Evolutionary conservation across 2,329 filamentous ascomycete genomes (phyloP), one percentile per base, ranked within the genome.

Genomic region (Rutstroemia sp.): DNA sequence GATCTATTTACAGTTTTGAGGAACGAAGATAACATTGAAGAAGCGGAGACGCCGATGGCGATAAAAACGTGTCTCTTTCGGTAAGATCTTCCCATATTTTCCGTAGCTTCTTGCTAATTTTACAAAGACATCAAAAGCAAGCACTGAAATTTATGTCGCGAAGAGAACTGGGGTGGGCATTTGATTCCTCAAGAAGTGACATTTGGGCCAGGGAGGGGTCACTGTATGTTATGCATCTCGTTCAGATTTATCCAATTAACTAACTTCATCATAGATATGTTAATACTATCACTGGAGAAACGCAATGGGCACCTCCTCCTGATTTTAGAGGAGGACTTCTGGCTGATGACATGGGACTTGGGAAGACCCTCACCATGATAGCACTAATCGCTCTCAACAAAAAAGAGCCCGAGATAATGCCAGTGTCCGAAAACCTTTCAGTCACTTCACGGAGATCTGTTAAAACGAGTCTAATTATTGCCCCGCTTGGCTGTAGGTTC

Each of bases 331-430:
- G 91, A 19, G 91, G 90, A 30, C 91, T 96, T 49, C 77, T 95
- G 8, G 90, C 90, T 2, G 91, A 96, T 69, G 91, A 95, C 65
- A 96, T 96, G 91, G 91, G 91, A 21, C 58, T 96, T 5, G 91
- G 91, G 21, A 95, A 95, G 74, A 96, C 91, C 0, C 86, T 34
- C 94, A 92, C 67, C 89, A 95, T 66, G 87, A 87, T 0, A 68
- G 73, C 62, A 73, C 77, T 63, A 76, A 81, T 59, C 4, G 81
- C 39, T 42, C 30, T 34, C 30, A 34, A 34, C 9, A 8, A 34
- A 34, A 34, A 34, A 34, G 30, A 34, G 30, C 30, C 30, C 8
- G 9, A 34, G 30, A 34, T 12, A 34, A 30, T 8, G 23, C 23
- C 23, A 23, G 3, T 23, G 30, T 9, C 30, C 30, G 9, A 34